Evolutionary conservation across 306 rosid genomes (phyloP), one percentile per base, ranked within the genome.

Genomic region (Trifolium subterraneum): DNA sequence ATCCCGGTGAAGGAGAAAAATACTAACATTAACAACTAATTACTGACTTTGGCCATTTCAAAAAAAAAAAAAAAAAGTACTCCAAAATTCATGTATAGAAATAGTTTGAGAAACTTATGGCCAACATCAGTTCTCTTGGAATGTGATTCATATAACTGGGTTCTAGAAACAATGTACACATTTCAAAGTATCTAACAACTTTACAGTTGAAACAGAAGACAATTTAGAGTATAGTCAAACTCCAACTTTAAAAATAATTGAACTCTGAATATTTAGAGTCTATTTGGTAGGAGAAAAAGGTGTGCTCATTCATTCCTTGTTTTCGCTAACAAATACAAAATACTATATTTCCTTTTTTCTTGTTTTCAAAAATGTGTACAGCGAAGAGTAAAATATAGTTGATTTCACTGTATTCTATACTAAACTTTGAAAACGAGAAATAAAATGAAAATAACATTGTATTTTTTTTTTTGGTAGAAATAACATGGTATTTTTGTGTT

Each of bases 81-180:
- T 22, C 25, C 25, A 48, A 9, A 68, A 29, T 27, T 16, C 45
- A 68, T n/a, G 60, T 39, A 16, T 29, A 29, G 47, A 69, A 70
- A 51, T 70, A 48, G 47, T 12, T 50, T 50, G 19, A 70, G 36
- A n/a, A 64, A 19, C 64, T 69, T 29, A 36, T 12, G 33, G 13
- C 48, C 27, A n/a, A 52, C 50, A 52, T 52, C 50, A 51, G 48
- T 51, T 35, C 64, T 70, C 62, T 29, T n/a, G 45, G 47, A 23
- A 47, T 54, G 29, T 4, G n/a, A 22, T 65, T 15, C 36, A 41
- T 20, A 20, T 41, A 1, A 70, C 54, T 36, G 36, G 52, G 64
- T 71, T 54, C 55, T 14, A 42, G 38, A 66, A 31, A 25, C 16
- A 44, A 23, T 42, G 36, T 16, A 1, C 38, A 44, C 71, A 42